Evolutionary conservation across 1,139 yeast genomes (phyloP).

Genomic region (Blastobotrys capitulatus): DNA sequence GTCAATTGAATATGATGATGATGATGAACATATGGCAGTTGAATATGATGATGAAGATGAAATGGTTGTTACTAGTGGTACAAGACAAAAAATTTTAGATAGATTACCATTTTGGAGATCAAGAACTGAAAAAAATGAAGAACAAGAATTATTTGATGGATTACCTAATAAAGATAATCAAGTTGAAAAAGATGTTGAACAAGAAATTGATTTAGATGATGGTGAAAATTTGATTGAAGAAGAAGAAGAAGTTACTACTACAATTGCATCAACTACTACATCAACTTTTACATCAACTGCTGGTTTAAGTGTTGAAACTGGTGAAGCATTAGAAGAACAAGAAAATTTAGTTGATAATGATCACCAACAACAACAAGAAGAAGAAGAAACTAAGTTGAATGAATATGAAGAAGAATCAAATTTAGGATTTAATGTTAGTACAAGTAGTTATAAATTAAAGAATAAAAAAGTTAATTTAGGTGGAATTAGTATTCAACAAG

Average conservation of each 20-base stretch:
- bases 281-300: neutral
- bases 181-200: neutral
- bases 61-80: neutral
- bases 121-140: neutral
- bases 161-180: constrained; percentile 1
- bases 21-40: constrained; percentile 9
- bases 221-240: neutral
- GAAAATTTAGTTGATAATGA: neutral
- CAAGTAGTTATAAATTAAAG: neutral
- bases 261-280: neutral
- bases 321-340: neutral
- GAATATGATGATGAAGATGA: constrained; percentile 6
- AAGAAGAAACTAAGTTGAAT: too few relatives aligned
- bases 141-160: neutral
- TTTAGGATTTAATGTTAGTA: neutral
- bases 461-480: neutral
- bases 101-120: constrained; percentile 8
- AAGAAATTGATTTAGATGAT: neutral
- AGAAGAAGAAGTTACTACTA: neutral
- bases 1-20: constrained; percentile 5
- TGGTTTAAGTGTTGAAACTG: neutral
- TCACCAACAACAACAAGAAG: too few relatives aligned
- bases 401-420: neutral
- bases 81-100: neutral
- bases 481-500: neutral